phyloP scores from a whole-genome alignment of 2,329 filamentous ascomycete species.

The Neopestalotiopsis sp. region DNA sequence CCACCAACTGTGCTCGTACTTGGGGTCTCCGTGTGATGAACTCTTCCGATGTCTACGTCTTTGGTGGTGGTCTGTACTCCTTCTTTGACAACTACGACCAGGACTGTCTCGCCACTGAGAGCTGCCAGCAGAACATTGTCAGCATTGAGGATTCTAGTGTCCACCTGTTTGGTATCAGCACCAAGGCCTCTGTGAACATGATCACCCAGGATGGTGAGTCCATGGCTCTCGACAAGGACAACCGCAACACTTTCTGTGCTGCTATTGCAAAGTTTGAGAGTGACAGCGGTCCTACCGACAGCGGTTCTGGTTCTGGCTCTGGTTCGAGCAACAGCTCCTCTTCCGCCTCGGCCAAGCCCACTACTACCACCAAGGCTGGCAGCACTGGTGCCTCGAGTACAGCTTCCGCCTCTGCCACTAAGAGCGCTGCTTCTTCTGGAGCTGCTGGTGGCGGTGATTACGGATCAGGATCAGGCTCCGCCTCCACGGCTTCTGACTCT shows the following conservation, averaged over 20 bases:
- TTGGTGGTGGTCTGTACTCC: slow-evolving; percentile 77
- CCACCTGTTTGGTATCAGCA: slow-evolving; percentile 72
- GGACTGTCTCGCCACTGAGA: slow-evolving; percentile 68
- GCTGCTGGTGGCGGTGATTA: slow-evolving; percentile 16
- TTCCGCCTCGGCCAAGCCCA: not conserved
- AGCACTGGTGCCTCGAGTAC: not conserved
- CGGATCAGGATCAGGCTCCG: slow-evolving; percentile 15
- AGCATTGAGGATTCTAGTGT: slow-evolving; percentile 70
- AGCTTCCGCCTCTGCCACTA: not conserved
- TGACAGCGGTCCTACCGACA: slow-evolving; percentile 20
- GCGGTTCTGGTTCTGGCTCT: not conserved
- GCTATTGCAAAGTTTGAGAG: slow-evolving; percentile 60
- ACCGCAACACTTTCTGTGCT: slow-evolving; percentile 70
- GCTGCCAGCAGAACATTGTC: slow-evolving; percentile 81
- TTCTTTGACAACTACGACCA: slow-evolving; percentile 86
- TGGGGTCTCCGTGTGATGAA: slow-evolving; percentile 77
- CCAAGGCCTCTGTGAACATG: slow-evolving; percentile 79
- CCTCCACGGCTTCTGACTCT: not conserved
- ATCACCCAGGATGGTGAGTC: slow-evolving; percentile 64
- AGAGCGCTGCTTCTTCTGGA: slow-evolving; percentile 19
- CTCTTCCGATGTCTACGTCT: slow-evolving; percentile 71
- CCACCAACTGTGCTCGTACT: slow-evolving; percentile 68
- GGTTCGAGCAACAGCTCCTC: slow-evolving; percentile 7
- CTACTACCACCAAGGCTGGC: slow-evolving; percentile 10
- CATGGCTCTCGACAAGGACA: slow-evolving; percentile 62